Evolutionary conservation across 2,329 filamentous ascomycete species (phyloP).

Genomic region (Knufia fluminis): DNA sequence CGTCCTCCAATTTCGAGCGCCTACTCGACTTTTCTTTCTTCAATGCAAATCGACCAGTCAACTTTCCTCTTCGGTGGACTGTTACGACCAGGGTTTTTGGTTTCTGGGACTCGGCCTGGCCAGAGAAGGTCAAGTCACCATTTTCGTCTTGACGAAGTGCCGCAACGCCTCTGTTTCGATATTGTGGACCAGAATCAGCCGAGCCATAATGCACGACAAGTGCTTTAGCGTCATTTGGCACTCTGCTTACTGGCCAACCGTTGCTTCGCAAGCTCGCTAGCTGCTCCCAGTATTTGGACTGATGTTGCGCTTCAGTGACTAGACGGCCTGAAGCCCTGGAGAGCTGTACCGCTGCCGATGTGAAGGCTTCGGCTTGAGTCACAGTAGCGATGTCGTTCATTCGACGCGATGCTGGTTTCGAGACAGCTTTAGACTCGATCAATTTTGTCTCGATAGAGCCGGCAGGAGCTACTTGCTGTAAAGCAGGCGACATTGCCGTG

Average conservation of each 20-base stretch:
- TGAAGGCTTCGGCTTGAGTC: conserved; percentile 70
- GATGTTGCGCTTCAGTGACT: conserved; percentile 65
- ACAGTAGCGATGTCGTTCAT: conserved; percentile 50
- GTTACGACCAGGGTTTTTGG: conserved; percentile 56
- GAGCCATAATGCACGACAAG: conserved; percentile 87
- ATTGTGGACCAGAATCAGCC: conserved; percentile 56
- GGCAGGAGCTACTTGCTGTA: conserved; percentile 63
- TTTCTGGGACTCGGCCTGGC: conserved; percentile 38
- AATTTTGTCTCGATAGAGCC: conserved; percentile 64
- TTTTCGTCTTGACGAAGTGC: conserved; percentile 65
- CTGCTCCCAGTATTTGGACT: conserved; percentile 83
- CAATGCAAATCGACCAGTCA: conserved; percentile 23
- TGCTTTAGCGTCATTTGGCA: conserved; percentile 63
- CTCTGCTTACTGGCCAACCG: conserved; percentile 75
- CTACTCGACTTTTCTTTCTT: conserved; percentile 25
- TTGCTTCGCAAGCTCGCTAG: conserved; percentile 70
- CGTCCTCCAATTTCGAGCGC: conserved; percentile 30
- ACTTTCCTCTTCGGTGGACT: conserved; percentile 13
- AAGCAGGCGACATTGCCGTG: conserved; percentile 57
- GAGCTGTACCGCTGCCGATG: conserved; percentile 64
- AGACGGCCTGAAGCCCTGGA: conserved; percentile 62
- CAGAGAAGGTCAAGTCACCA: conserved; percentile 57
- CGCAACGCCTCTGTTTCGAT: conserved; percentile 65
- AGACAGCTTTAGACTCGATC: conserved; percentile 52
- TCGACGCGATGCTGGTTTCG: conserved; percentile 47